Conservation (phyloP, 2,329 filamentous ascomycete genomes). For the Phaeosphaeriaceae sp. region DNA sequence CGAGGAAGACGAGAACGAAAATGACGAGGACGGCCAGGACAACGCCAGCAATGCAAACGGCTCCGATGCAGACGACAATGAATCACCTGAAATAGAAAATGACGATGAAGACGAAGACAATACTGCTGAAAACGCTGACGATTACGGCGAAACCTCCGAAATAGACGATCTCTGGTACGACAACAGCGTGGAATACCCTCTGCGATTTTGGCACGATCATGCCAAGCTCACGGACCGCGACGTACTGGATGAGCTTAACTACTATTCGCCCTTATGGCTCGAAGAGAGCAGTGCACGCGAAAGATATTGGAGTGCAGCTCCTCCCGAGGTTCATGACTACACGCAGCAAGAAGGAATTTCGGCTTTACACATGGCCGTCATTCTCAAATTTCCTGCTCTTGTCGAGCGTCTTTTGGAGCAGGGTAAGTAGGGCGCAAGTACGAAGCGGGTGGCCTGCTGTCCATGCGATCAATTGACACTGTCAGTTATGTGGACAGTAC, state of each 20-base stretch:
- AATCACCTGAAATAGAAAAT: neutral
- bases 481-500: too few species aligned
- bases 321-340: constrained; percentile 19
- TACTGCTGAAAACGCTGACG: neutral
- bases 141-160: neutral
- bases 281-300: constrained; percentile 18
- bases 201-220: constrained; percentile 32
- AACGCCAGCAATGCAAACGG: neutral
- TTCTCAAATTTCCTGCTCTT: constrained; percentile 22
- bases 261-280: constrained; percentile 23
- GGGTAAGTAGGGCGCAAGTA: neutral
- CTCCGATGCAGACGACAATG: neutral
- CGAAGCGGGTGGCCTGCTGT: constrained; percentile 10
- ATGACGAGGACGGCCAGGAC: constrained; percentile 3
- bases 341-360: constrained; percentile 17
- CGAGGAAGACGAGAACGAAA: constrained; percentile 3
- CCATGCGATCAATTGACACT: too few species aligned
- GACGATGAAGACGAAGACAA: neutral
- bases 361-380: constrained; percentile 25
- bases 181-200: constrained; percentile 22
- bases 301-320: constrained; percentile 20
- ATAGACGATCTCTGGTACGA: neutral
- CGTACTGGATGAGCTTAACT: constrained; percentile 29
- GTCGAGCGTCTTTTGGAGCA: constrained; percentile 25
- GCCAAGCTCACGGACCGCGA: constrained; percentile 26